Evolutionary conservation across 1,284 basidiomycete species (phyloP).

Genomic region (Naganishia cerealis): DNA sequence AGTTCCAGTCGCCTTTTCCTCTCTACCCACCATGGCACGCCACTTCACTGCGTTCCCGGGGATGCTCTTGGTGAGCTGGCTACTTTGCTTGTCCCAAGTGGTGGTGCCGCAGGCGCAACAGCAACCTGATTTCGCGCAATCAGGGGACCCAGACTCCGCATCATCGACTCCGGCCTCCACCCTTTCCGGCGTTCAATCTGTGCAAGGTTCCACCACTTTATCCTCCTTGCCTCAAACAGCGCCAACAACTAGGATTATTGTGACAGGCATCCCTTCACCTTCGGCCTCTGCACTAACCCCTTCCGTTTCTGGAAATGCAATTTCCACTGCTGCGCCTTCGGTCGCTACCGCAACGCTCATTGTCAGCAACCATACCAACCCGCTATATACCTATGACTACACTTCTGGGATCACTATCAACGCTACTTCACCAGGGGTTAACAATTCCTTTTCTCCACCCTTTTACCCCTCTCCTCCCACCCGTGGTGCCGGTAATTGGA

Average conservation of each 20-base stretch:
- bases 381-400: conserved; percentile 25
- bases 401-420: conserved; percentile 14
- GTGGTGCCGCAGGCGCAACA: conserved; percentile 14
- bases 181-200: neutral
- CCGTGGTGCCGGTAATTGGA: conserved; percentile 43
- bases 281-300: neutral
- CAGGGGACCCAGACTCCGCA: neutral
- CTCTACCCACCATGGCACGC: conserved; percentile 5
- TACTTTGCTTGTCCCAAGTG: neutral
- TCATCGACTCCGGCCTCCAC: neutral
- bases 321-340: neutral
- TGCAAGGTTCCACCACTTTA: too few species aligned
- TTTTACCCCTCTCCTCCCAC: conserved; percentile 34
- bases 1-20: conserved; percentile 1
- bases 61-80: conserved; percentile 16
- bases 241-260: too few species aligned
- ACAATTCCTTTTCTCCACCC: conserved; percentile 34
- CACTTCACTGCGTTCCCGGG: conserved; percentile 9
- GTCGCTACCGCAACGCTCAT: conserved; percentile 12
- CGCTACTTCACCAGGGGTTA: conserved; percentile 17
- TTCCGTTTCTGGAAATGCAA: neutral
- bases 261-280: neutral
- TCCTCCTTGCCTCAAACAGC: too few species aligned
- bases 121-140: conserved; percentile 13
- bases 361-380: conserved; percentile 31